Evolutionary conservation across 1,139 yeast genomes (phyloP).

Genomic region (Fermentozyma sake): DNA sequence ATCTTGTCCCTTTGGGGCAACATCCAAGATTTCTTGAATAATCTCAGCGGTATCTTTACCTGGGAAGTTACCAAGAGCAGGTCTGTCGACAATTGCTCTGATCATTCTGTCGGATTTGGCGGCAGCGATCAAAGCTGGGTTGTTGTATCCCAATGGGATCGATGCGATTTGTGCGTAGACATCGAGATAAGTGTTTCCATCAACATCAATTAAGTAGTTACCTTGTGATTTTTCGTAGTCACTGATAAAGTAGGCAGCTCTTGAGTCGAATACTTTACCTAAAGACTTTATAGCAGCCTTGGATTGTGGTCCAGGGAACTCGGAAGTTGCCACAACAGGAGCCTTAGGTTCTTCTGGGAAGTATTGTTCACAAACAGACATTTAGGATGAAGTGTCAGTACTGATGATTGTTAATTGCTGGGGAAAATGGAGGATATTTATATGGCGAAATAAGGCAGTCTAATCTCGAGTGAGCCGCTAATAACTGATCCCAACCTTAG

Average conservation of each 20-base stretch:
- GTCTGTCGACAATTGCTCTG: conserved; percentile 67
- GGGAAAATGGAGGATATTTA: no score
- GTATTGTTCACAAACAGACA: conserved; percentile 48
- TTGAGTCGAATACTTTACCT: conserved; percentile 54
- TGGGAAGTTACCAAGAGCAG: conserved; percentile 77
- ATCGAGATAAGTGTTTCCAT: conserved; percentile 64
- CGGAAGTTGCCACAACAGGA: conserved; percentile 48
- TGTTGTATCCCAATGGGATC: conserved; percentile 74
- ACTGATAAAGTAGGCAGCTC: conserved; percentile 64
- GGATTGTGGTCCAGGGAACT: conserved; percentile 64
- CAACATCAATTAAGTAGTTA: conserved; percentile 68
- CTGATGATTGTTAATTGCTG: no score
- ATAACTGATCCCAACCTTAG: no score
- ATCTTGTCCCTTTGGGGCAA: conserved; percentile 69
- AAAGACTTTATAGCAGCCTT: conserved; percentile 43
- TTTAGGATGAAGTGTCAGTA: conserved; percentile 8
- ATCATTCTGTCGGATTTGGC: conserved; percentile 65
- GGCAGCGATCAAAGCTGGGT: conserved; percentile 59
- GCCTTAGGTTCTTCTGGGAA: conserved; percentile 65
- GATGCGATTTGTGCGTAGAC: conserved; percentile 78
- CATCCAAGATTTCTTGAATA: conserved; percentile 51
- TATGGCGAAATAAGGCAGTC: no score
- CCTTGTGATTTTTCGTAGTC: conserved; percentile 68
- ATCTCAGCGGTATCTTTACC: conserved; percentile 57
- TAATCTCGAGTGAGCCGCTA: no score